phyloP scores from a whole-genome alignment of 306 rosid species.

The Carpinus fangiana region DNA sequence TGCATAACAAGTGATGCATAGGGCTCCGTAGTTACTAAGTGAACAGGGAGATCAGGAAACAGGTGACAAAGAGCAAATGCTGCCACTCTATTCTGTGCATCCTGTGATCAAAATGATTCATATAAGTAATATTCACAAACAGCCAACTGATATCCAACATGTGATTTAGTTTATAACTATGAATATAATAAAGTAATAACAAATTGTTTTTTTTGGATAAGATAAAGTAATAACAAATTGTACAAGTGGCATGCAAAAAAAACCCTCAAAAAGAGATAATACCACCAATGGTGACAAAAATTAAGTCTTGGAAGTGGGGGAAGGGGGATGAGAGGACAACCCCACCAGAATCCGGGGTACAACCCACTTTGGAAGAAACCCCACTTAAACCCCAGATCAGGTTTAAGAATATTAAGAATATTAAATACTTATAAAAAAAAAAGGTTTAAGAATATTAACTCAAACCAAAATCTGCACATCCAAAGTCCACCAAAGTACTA shows the following conservation, averaged over 20 bases:
- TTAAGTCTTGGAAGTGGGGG: slow-evolving; percentile 5
- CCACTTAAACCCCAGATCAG: too few relatives aligned
- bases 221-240: background rate
- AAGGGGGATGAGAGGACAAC: background rate
- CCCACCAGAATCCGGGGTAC: background rate
- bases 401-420: too few relatives aligned
- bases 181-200: background rate
- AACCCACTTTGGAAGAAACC: too few relatives aligned
- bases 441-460: too few relatives aligned
- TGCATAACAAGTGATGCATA: slow-evolving; percentile 69
- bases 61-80: slow-evolving; percentile 82
- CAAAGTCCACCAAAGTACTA: background rate
- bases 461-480: too few relatives aligned
- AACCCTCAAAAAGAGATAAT: background rate
- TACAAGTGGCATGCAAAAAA: background rate
- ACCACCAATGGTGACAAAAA: background rate
- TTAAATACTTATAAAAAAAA: too few relatives aligned
- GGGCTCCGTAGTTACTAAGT: slow-evolving; percentile 69
- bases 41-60: slow-evolving; percentile 84
- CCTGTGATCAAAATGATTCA: slow-evolving; percentile 44
- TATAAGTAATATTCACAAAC: background rate
- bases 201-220: too few relatives aligned
- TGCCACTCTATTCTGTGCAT: slow-evolving; percentile 94
- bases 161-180: background rate
- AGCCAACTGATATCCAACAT: background rate